phyloP scores from a whole-genome alignment of 352 stramenopile species.

The Phytopythium helicoides region DNA sequence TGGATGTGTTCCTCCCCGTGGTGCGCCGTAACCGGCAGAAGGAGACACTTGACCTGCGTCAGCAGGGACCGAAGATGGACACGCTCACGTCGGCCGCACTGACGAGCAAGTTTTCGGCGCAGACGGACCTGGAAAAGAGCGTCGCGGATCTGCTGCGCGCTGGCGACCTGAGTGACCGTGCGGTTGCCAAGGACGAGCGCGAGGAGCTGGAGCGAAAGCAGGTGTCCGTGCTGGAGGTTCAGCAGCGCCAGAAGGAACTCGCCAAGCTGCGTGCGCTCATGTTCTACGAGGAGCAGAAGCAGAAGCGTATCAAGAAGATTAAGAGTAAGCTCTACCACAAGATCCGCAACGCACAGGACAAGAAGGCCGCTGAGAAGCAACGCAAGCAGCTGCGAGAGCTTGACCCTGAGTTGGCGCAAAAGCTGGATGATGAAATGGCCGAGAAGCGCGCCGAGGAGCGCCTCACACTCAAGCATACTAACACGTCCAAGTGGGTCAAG shows the following conservation, averaged over 20 bases:
- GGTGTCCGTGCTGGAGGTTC: slow-evolving; percentile 76
- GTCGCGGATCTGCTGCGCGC: slow-evolving; percentile 66
- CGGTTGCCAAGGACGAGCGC: slow-evolving; percentile 61
- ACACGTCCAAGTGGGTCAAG: slow-evolving; percentile 98
- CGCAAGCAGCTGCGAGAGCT: slow-evolving; percentile 70
- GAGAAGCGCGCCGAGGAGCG: slow-evolving; percentile 95
- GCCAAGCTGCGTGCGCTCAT: slow-evolving; percentile 96
- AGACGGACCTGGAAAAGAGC: slow-evolving; percentile 89
- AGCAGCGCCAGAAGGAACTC: slow-evolving; percentile 89
- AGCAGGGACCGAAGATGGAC: slow-evolving; percentile 79
- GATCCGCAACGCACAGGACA: slow-evolving; percentile 94
- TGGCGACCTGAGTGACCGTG: slow-evolving; percentile 57
- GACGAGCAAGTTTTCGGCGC: slow-evolving; percentile 91
- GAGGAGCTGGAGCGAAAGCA: slow-evolving; percentile 73
- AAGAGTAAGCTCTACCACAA: slow-evolving; percentile 99
- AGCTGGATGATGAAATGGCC: slow-evolving; percentile 79
- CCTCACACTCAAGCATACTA: slow-evolving; percentile 98
- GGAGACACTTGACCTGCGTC: slow-evolving; percentile 93
- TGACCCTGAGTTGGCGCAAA: slow-evolving; percentile 68
- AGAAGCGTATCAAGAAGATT: slow-evolving; percentile 98
- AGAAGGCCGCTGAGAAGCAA: slow-evolving; percentile 86
- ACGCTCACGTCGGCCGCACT: slow-evolving; percentile 84
- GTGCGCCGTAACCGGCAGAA: slow-evolving; percentile 92
- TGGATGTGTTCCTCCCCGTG: slow-evolving; percentile 88
- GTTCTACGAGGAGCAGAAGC: slow-evolving; percentile 99